These are phyloP conservation scores for Mrakia gelida DNA, from an alignment of 768 basidiomycete genomes.

Conservation along the genomic window DNA sequence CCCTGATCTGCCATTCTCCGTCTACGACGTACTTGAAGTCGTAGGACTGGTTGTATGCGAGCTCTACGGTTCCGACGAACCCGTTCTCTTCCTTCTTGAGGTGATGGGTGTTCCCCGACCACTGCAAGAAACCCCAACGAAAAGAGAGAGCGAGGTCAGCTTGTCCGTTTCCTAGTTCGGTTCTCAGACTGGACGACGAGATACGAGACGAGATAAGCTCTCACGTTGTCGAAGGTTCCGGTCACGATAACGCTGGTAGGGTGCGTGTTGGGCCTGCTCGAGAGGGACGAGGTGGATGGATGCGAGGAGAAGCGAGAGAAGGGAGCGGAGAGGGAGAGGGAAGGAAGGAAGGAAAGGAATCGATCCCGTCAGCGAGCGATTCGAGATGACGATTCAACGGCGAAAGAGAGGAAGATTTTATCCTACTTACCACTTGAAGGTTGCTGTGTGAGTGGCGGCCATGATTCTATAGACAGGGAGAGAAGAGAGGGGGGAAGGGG, in stretches of 20 bases:
- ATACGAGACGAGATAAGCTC: neutral
- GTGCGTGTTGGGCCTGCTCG: slow-evolving; percentile 10
- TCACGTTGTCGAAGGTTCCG: slow-evolving; percentile 14
- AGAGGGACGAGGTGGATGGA: neutral
- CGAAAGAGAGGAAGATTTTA: neutral
- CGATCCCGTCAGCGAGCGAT: neutral
- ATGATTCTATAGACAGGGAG: neutral
- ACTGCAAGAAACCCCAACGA: neutral
- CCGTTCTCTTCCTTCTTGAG: neutral
- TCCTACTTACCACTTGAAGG: slow-evolving; percentile 5
- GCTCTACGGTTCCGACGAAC: neutral
- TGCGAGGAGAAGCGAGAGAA: neutral
- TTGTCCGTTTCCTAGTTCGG: neutral
- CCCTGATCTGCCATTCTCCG: neutral
- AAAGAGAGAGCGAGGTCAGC: neutral
- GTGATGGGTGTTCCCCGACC: slow-evolving; percentile 11
- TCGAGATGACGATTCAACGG: neutral
- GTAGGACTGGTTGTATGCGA: neutral
- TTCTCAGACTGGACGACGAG: neutral
- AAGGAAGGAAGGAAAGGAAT: neutral
- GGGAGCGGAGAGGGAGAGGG: neutral
- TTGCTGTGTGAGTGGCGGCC: slow-evolving; percentile 7
- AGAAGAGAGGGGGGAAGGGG: neutral
- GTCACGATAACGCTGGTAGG: slow-evolving; percentile 16
- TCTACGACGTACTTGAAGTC: slow-evolving; percentile 10